These are phyloP conservation scores for Aspergillus eucalypticola DNA, from an alignment of 2,329 filamentous ascomycete species.

Conservation along the genomic window DNA sequence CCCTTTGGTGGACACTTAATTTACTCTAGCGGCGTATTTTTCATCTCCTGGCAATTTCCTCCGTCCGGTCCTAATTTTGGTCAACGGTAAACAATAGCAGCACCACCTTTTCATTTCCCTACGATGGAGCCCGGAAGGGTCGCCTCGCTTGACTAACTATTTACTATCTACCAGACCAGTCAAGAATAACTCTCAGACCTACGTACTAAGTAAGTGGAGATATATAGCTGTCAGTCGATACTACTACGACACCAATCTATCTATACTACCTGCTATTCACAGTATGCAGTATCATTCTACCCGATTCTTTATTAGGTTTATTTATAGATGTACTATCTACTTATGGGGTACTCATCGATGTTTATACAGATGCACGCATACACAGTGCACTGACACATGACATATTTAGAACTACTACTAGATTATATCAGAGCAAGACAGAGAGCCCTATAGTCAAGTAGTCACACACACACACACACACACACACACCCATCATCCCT, in stretches of 20 bases:
- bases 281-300: background rate
- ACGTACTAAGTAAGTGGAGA: background rate
- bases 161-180: background rate
- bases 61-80: background rate
- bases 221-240: background rate
- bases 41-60: conserved; percentile 1
- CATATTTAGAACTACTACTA: no score
- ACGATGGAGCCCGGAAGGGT: no score
- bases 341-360: background rate
- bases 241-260: background rate
- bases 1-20: conserved; percentile 6
- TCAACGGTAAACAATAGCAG: background rate
- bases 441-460: no score
- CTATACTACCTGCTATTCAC: background rate
- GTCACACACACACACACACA: no score
- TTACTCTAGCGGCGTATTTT: conserved; percentile 1
- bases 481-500: no score
- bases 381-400: no score
- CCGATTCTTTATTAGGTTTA: background rate
- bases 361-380: background rate
- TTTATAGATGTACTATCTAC: background rate
- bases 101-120: no score
- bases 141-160: no score
- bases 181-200: background rate
- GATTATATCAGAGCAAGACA: no score